phyloP scores from a whole-genome alignment of 805 yeast species.

The Lachancea sp. region DNA sequence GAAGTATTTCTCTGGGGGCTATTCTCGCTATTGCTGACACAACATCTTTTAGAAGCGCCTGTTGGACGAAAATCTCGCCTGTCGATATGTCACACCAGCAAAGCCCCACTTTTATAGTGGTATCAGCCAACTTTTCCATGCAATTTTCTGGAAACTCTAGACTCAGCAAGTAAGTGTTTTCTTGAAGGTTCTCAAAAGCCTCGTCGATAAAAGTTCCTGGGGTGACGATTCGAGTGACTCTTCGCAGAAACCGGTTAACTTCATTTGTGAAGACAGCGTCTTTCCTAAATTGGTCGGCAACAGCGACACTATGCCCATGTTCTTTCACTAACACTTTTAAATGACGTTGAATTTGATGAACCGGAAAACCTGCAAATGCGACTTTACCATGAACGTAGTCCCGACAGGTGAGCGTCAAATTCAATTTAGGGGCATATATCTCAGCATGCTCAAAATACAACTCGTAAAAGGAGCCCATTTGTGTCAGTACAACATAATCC shows the following conservation, averaged over 20 bases:
- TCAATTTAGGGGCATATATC: slow-evolving; percentile 60
- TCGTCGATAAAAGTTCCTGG: slow-evolving; percentile 94
- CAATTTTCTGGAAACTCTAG: slow-evolving; percentile 53
- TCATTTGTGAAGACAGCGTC: slow-evolving; percentile 29
- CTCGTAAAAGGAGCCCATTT: slow-evolving; percentile 84
- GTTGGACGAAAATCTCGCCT: slow-evolving; percentile 69
- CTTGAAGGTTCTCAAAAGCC: slow-evolving; percentile 63
- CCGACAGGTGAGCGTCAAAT: slow-evolving; percentile 61
- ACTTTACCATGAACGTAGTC: slow-evolving; percentile 40
- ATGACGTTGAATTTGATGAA: slow-evolving; percentile 61
- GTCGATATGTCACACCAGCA: slow-evolving; percentile 88
- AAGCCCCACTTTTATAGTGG: slow-evolving; percentile 50
- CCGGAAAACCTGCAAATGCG: slow-evolving; percentile 92
- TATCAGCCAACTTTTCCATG: slow-evolving; percentile 34
- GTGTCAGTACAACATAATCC: slow-evolving; percentile 59
- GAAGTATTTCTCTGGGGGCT: slow-evolving; percentile 70
- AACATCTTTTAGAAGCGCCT: slow-evolving; percentile 51
- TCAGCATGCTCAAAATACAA: slow-evolving; percentile 86
- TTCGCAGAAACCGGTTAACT: slow-evolving; percentile 46
- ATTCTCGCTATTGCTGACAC: slow-evolving; percentile 71
- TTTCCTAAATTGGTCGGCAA: slow-evolving; percentile 60
- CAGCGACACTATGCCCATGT: slow-evolving; percentile 64
- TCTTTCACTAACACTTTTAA: slow-evolving; percentile 68
- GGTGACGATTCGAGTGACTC: slow-evolving; percentile 72
- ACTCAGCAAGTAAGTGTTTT: slow-evolving; percentile 64